These are phyloP conservation scores for Ostreobium quekettii DNA, from an alignment of 139 green algal species.

Conservation along the genomic window DNA sequence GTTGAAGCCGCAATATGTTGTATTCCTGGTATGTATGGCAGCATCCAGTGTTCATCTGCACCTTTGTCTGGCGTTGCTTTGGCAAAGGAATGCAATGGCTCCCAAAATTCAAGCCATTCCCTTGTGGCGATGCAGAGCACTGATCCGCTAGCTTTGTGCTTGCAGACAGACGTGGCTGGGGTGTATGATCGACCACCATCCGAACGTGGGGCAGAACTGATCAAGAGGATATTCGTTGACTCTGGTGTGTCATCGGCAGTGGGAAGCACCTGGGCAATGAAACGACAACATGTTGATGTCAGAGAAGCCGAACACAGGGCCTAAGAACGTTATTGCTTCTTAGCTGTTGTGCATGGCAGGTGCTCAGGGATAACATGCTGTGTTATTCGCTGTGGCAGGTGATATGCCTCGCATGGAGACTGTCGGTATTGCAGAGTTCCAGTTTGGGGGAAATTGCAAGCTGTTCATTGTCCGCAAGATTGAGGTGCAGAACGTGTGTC, in stretches of 20 bases:
- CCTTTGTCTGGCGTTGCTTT: background rate
- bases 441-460: background rate
- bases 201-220: conserved; percentile 29
- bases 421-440: too few species aligned
- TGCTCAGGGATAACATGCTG: background rate
- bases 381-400: background rate
- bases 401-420: too few species aligned
- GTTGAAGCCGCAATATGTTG: conserved; percentile 31
- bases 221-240: conserved; percentile 32
- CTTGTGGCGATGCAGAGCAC: background rate
- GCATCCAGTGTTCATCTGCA: background rate
- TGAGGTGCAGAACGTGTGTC: background rate
- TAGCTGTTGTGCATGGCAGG: background rate
- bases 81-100: too few species aligned
- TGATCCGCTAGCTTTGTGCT: background rate
- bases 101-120: too few species aligned
- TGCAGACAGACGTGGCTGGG: conserved; percentile 52
- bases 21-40: conserved; percentile 44
- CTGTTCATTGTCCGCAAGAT: background rate
- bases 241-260: conserved; percentile 4
- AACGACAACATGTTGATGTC: background rate
- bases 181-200: conserved; percentile 44
- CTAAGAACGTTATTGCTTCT: background rate
- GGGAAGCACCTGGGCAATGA: conserved; percentile 3
- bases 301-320: background rate